Evolutionary conservation across 2,329 filamentous ascomycete species (phyloP), one percentile per base, ranked within the genome.

Genomic region (Emergomyces orientalis): DNA sequence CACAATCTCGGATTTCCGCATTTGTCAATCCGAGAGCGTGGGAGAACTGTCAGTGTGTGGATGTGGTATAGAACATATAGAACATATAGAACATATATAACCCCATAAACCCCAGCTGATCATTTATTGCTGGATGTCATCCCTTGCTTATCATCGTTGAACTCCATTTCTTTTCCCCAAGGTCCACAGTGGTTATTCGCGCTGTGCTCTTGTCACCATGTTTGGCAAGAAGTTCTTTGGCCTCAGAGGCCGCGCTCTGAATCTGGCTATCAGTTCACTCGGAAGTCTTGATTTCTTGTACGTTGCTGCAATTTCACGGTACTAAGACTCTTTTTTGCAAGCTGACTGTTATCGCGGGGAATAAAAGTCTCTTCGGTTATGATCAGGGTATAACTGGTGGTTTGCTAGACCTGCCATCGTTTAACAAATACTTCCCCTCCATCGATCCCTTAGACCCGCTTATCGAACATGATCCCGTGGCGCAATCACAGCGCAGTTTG

Each of bases 311-410:
- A n/a, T 54, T 19, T 14, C 27, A 34, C 14, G 13, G 17, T 32
- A 1, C 13, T 34, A 9, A 25, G n/a, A 14, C 0, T n/a, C 32
- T 27, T 19, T 1, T 19, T 30, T 30, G 25, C 25, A 52, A 54
- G 27, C 51, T 54, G 17, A 54, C 19, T 13, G 13, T 22, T 51
- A 22, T 2, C 7, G 4, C 30, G 4, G 9, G n/a, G 13, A 1
- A 13, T 13, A n/a, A 32, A 41, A 60, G 56, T 65, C 70, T 77
- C 0, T 76, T 76, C 52, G 74, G 75, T 58, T 77, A 77, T 65
- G 76, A 75, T 64, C 73, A 71, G 68, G 77, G 76, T 71, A 77
- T 79, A 6, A 76, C 77, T 34, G 77, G 78, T 55, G 78, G 77
- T 61, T 72, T 80, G 3, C 70, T 80, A 59, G 77, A 75, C 7